phyloP scores from a whole-genome alignment of 495 filamentous ascomycete species.

The Talaromyces thailandensis region DNA sequence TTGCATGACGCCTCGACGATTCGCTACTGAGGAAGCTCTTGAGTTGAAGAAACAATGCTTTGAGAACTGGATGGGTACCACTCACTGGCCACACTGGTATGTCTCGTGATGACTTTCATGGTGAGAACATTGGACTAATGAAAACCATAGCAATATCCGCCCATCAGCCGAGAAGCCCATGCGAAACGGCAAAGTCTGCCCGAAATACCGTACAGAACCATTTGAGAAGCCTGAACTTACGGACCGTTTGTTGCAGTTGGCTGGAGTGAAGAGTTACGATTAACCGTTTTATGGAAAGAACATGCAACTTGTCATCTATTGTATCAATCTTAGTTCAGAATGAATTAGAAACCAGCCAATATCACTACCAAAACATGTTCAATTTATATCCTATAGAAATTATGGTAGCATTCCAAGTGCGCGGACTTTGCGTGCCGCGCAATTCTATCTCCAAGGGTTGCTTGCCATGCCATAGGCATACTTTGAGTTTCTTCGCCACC shows the following conservation, averaged over 20 bases:
- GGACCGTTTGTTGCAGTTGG: conserved; percentile 15
- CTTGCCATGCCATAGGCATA: too few species aligned
- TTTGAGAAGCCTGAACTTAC: conserved; percentile 21
- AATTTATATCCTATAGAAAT: neutral
- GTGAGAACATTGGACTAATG: neutral
- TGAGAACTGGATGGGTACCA: conserved; percentile 20
- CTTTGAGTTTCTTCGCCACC: too few species aligned
- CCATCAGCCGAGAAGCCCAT: conserved; percentile 23
- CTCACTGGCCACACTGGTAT: conserved; percentile 26
- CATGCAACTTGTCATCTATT: neutral
- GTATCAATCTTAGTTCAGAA: neutral
- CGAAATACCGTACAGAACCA: conserved; percentile 16
- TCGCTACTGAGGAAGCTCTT: conserved; percentile 15
- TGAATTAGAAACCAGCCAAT: neutral
- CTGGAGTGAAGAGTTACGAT: conserved; percentile 20
- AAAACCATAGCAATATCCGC: conserved; percentile 17
- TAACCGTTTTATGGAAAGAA: neutral
- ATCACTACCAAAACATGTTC: neutral
- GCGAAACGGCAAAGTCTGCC: conserved; percentile 20
- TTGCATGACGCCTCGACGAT: conserved; percentile 20
- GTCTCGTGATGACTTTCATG: conserved; percentile 1
- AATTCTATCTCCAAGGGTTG: neutral
- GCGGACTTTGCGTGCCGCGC: conserved; percentile 4
- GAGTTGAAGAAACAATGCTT: conserved; percentile 20
- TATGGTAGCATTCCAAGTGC: neutral